phyloP scores from a whole-genome alignment of 768 basidiomycete species.

The Rossbeevera mucosa region DNA sequence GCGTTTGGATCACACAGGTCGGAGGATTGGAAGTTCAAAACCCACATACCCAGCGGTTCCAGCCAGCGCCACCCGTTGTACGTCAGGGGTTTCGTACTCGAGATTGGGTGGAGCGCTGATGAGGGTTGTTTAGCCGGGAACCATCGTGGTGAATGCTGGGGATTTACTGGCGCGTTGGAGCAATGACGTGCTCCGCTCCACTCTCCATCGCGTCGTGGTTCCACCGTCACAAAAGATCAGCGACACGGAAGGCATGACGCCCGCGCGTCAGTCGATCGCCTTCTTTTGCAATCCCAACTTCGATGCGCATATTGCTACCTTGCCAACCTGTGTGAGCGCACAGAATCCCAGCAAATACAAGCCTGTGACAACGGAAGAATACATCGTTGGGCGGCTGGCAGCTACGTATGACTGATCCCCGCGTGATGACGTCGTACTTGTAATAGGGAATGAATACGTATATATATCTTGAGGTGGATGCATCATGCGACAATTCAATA shows the following conservation, averaged over 20 bases:
- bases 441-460: constrained; percentile 5
- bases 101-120: constrained; percentile 2
- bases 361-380: constrained; percentile 68
- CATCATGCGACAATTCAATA: constrained; percentile 17
- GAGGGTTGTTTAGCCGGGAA: constrained; percentile 51
- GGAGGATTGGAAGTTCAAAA: constrained; percentile 82
- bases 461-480: constrained; percentile 13
- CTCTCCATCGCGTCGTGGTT: constrained; percentile 78
- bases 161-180: constrained; percentile 82
- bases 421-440: neutral
- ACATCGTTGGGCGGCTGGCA: constrained; percentile 67
- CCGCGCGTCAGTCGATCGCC: constrained; percentile 72
- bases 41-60: constrained; percentile 66
- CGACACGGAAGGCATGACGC: constrained; percentile 51
- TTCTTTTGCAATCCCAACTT: constrained; percentile 87
- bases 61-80: constrained; percentile 75
- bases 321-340: constrained; percentile 51
- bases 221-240: constrained; percentile 51
- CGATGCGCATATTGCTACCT: constrained; percentile 59
- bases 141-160: constrained; percentile 79
- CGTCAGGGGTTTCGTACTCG: constrained; percentile 20
- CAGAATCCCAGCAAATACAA: constrained; percentile 60
- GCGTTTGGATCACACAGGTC: constrained; percentile 39
- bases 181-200: constrained; percentile 74
- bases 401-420: constrained; percentile 47